Evolutionary conservation across 345 rosid genomes (phyloP), one percentile per base, ranked within the genome.

Genomic region (Eutrema japonicum): DNA sequence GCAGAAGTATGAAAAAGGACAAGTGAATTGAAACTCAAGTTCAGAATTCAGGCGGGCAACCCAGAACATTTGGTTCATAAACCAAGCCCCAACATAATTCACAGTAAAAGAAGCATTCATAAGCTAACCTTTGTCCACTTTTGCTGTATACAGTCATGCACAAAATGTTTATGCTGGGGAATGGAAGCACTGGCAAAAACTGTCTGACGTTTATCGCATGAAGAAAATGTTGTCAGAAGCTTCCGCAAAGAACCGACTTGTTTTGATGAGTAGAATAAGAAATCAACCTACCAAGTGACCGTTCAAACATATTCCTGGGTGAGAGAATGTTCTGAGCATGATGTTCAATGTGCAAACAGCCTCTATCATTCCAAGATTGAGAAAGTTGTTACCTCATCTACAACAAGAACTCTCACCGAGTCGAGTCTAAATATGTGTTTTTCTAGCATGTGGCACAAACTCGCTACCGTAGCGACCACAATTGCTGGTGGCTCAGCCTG

Each of bases 401-500:
- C 78, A 68, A 94, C 93, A 85, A 94, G 84, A 66, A 87, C 88
- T 59, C 30, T 82, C 77, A 94, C 55, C 7, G 88, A 71, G 48
- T 89, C 93, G 66, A 91, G 95, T 82, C 84, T 91, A 73, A 94
- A 73, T 48, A 85, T 70, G 41, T 81, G 87, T 73, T 87, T 94
- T 62, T 89, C 96, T 58, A 94, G 84, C 95, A 88, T 87, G 60
- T 81, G 96, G 84, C 91, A 89, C 83, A 91, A 81, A 74, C 97
- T 87, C 74, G 81, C 83, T 54, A 91, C 85, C 4, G 96, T 94
- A 64, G 98, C 96, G 54, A 94, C 97, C 61, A 91, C 85, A 56
- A 94, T 81, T 26, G 81, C 76, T 14, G 98, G 98, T 12, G 98
- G 98, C 68, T 94, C 98, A 50, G 98, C 97, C 98, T 91, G 91